Evolutionary conservation across 768 basidiomycete genomes (phyloP), one percentile per base, ranked within the genome.

Genomic region (Mycena olivaceomarginata): DNA sequence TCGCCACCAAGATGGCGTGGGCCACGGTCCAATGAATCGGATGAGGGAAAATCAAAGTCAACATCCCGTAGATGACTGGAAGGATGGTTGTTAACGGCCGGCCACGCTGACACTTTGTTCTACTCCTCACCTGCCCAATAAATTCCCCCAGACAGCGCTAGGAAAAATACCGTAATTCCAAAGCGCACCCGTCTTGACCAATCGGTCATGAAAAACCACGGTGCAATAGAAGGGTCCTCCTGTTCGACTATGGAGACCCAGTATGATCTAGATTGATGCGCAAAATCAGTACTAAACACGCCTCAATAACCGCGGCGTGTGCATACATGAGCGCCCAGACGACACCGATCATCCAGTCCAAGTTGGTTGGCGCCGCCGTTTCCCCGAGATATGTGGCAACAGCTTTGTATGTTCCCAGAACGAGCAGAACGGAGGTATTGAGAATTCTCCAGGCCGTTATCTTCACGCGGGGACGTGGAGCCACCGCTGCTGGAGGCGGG

Each of bases 301-400:
- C 9, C 13, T 8, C 37, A 63, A 22, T 63, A 37, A 48, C 48
- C 16, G 18, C 10, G 48, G 18, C 12, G 7, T 10, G 16, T 8
- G 40, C 46, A 8, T 16, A 67, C 65, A 67, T 51, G 12, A 67
- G 25, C 25, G 65, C 45, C 65, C 65, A 67, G 4, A 67, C 31
- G 5, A 67, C 25, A 18, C 65, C 65, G 31, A 67, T 45, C 15
- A 18, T 31, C 65, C 65, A 67, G 20, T 67, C 65, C 15, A 67
- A 10, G 25, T 46, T 10, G 15, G 45, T 18, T 13, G 65, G 65
- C 8, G 45, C 65, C 20, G 48, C 6, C 16, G 65, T 67, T 31
- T 67, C 22, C 0, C 65, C 65, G 22, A 25, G 43, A 51, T 67
- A 67, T 10, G 65, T 40, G 5, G 45, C 16, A 3, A 66, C 45